Evolutionary conservation across 805 yeast genomes (phyloP), one percentile per base, ranked within the genome.

Genomic region (Metschnikowia henanensis): DNA sequence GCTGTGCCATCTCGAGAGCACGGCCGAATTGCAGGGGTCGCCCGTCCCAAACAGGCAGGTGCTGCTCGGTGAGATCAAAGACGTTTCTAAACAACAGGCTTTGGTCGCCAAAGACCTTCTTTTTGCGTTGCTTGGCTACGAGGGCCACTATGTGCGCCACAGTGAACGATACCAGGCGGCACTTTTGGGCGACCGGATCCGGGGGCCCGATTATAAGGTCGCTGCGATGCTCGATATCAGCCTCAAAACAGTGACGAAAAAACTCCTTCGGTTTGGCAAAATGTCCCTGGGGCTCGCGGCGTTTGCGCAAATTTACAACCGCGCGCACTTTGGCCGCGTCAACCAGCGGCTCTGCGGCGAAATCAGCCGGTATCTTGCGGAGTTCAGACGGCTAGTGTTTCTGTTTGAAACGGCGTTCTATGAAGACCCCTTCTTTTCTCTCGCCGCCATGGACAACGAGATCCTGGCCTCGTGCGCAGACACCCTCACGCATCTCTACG

Each of bases 121-220:
- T 17, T 76, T 75, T 53, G 83, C 87, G 1, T 60, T 94, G 12
- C 53, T 81, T 25, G 95, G 95, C 0, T 63, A 75, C 21, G 96
- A 90, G 60, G 97, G 97, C 0, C 71, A 73, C 17, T 88, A 85
- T 57, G 79, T 92, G 28, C 69, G 90, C 34, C 88, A 76, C 58
- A 75, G 83, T 25, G 84, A 80, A 33, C 69, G 73, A 17, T 87
- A 78, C 56, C 78, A 80, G 53, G 81, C 82, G 0, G 45, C 48
- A 0, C 58, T 64, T 26, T 39, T 56, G 8, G 67, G 64, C 12
- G 69, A 74, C 26, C 60, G 76, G 34, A 63, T 84, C 3, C 60
- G 60, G 12, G 95, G 95, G 0, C 95, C 96, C 1, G 92, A 84
- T 46, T 90, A 76, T 62, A 75, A 80, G 49, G 76, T 89, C 20